These are phyloP conservation scores for Emergomyces orientalis DNA, from an alignment of 2,329 filamentous ascomycete genomes.

Conservation along the genomic window DNA sequence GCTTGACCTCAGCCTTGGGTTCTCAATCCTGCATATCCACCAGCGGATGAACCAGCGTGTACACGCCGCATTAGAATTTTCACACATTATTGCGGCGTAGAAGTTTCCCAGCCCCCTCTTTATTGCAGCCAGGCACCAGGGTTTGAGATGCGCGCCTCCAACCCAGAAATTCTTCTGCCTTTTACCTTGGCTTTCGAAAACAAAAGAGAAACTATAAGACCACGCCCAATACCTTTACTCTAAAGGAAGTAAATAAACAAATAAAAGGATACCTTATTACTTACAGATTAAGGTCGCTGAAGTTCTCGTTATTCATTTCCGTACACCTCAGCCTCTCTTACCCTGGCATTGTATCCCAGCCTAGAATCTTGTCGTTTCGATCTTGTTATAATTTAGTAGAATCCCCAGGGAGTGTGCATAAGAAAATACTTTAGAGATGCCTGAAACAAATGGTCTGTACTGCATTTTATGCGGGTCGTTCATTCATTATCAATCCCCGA, in stretches of 20 bases:
- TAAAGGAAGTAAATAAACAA: neutral
- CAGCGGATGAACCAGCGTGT: too few relatives aligned
- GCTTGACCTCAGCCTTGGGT: too few relatives aligned
- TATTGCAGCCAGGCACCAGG: neutral
- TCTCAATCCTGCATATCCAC: too few relatives aligned
- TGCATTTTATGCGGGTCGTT: conserved; percentile 15
- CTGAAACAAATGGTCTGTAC: neutral
- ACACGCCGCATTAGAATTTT: too few relatives aligned
- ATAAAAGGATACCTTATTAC: neutral
- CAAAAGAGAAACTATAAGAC: neutral
- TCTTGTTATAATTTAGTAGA: neutral
- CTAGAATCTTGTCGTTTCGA: neutral
- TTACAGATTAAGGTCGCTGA: neutral
- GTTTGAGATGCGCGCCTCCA: neutral
- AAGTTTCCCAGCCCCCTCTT: neutral
- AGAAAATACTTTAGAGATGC: neutral
- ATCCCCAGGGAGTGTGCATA: neutral
- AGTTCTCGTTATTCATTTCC: neutral
- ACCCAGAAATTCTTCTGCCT: neutral
- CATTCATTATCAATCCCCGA: conserved; percentile 10
- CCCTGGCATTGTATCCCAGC: neutral
- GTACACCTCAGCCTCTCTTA: neutral
- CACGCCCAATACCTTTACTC: neutral
- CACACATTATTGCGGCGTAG: neutral
- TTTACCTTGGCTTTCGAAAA: neutral